Percentiles rank a stretch among this genome's conserved stretches.
These are phyloP conservation scores for Sequoia sempervirens DNA, from an alignment of 75 land plant species.

Conservation along the genomic window DNA sequence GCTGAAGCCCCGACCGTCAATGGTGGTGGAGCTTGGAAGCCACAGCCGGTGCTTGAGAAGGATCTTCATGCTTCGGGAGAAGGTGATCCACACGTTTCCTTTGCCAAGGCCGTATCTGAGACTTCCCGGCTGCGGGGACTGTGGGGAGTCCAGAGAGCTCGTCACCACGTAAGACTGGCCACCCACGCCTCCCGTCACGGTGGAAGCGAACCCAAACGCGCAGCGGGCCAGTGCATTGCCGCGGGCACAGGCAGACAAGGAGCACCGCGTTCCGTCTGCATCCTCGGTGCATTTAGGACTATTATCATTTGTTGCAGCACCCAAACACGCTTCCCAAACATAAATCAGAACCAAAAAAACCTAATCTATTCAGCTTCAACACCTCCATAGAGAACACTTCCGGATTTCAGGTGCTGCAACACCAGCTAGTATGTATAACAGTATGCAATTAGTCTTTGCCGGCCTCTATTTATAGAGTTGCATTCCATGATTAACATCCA, in stretches of 20 bases:
- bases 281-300: neutral
- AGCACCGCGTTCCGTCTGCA: slow-evolving; percentile 28
- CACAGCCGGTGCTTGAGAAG: slow-evolving; percentile 26
- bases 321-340: no score
- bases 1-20: slow-evolving; percentile 37
- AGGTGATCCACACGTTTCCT: slow-evolving; percentile 37
- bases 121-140: slow-evolving; percentile 16
- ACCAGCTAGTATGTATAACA: no score
- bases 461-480: no score
- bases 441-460: no score
- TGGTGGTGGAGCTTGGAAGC: slow-evolving; percentile 29
- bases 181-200: slow-evolving; percentile 28
- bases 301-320: neutral
- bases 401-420: no score
- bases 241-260: slow-evolving; percentile 18
- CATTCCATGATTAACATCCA: no score
- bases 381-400: no score
- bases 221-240: slow-evolving; percentile 13
- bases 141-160: slow-evolving; percentile 14
- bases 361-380: no score
- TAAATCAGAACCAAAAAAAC: no score
- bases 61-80: slow-evolving; percentile 18
- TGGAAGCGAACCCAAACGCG: slow-evolving; percentile 22
- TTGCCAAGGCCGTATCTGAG: slow-evolving; percentile 25
- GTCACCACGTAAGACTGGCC: slow-evolving; percentile 31